These are phyloP conservation scores for Magnusiomyces ingens DNA, from an alignment of 1,139 yeast genomes.

Conservation along the genomic window DNA sequence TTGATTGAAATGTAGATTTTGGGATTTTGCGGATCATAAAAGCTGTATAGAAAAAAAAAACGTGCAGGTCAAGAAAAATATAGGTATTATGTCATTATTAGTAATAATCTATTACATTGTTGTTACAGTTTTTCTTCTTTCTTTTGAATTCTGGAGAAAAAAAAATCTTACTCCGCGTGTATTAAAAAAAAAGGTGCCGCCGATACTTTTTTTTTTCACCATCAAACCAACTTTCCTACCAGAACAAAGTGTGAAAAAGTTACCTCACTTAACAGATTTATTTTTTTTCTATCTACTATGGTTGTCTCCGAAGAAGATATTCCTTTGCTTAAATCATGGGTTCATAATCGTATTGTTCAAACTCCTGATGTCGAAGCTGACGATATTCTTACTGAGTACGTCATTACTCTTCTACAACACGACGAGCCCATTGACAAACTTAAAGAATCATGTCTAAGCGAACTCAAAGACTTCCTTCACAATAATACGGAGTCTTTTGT, in stretches of 20 bases:
- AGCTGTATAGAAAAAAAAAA: background rate
- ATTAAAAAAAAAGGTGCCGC: no score
- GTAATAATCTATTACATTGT: background rate
- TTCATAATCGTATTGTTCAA: constrained; percentile 27
- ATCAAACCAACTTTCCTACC: no score
- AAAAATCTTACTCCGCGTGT: no score
- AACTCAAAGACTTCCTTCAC: constrained; percentile 35
- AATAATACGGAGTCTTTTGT: constrained; percentile 25
- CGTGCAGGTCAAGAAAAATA: background rate
- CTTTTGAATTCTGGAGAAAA: background rate
- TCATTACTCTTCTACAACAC: constrained; percentile 38
- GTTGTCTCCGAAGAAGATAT: constrained; percentile 12
- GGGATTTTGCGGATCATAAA: background rate
- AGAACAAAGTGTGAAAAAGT: no score
- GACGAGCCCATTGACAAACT: constrained; percentile 32
- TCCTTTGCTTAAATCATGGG: constrained; percentile 35
- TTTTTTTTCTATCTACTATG: constrained; percentile 3
- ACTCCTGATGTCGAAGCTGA: constrained; percentile 37
- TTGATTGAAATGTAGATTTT: background rate
- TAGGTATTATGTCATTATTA: background rate
- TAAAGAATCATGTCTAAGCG: constrained; percentile 30
- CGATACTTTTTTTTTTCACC: no score
- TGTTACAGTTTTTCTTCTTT: background rate
- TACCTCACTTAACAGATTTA: background rate
- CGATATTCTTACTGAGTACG: constrained; percentile 41